phyloP scores from a whole-genome alignment of 352 stramenopile species.

The Pilasporangium apinafurcum region DNA sequence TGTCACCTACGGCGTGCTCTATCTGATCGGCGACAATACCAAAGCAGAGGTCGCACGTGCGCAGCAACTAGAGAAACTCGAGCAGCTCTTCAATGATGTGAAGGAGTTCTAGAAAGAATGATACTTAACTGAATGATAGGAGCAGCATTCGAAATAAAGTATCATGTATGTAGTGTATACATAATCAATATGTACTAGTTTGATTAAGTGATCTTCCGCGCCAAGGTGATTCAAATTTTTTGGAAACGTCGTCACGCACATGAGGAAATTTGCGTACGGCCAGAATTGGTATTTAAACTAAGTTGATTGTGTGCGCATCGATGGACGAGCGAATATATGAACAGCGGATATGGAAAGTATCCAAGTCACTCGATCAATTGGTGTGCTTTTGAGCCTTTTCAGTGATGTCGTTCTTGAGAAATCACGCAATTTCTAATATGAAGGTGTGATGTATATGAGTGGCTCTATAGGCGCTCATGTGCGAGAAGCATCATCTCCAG shows the following conservation, averaged over 20 bases:
- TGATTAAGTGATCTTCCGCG: too few relatives aligned
- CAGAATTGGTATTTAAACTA: too few relatives aligned
- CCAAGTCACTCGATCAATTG: conserved; percentile 33
- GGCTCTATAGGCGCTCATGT: conserved; percentile 26
- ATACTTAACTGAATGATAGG: too few relatives aligned
- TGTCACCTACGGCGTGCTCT: conserved; percentile 13
- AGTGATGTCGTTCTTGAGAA: background rate
- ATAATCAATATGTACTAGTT: too few relatives aligned
- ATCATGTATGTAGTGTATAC: too few relatives aligned
- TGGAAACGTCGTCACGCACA: too few relatives aligned
- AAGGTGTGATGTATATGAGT: background rate
- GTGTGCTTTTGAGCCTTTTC: conserved; percentile 10
- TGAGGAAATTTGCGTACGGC: too few relatives aligned
- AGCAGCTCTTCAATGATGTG: conserved; percentile 13
- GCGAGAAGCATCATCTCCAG: conserved; percentile 48
- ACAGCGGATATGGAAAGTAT: conserved; percentile 53
- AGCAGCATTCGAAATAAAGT: background rate
- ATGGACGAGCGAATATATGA: too few relatives aligned
- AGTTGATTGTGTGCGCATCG: too few relatives aligned
- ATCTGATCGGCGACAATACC: conserved; percentile 43
- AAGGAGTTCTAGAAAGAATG: too few relatives aligned
- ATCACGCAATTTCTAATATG: background rate
- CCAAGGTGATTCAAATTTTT: too few relatives aligned
- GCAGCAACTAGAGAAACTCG: conserved; percentile 50
- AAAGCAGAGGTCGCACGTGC: conserved; percentile 39